phyloP scores from a whole-genome alignment of 768 basidiomycete genomes.

The Amylocystis lapponica region DNA sequence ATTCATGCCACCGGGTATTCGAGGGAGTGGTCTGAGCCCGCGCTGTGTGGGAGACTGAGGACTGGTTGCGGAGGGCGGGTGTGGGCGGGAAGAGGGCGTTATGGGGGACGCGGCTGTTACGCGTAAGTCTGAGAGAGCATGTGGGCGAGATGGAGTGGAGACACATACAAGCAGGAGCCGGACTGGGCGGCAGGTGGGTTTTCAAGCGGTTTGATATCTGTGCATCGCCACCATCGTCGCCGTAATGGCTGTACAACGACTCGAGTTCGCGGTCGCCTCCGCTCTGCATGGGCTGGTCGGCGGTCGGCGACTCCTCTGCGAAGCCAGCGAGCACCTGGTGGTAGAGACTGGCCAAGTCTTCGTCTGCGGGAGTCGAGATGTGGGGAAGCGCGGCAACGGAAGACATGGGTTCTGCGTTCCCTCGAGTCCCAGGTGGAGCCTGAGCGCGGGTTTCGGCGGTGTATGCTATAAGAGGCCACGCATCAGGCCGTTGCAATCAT shows the following conservation, averaged over 20 bases:
- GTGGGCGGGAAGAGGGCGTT: conserved; percentile 14
- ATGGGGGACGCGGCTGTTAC: conserved; percentile 16
- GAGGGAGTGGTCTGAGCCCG: conserved; percentile 22
- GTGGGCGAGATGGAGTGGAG: conserved; percentile 6
- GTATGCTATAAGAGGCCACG: no score
- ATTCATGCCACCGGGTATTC: conserved; percentile 18
- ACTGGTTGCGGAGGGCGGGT: conserved; percentile 5
- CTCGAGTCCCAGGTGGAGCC: no score
- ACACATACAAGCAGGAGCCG: conserved; percentile 1
- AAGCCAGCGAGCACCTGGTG: conserved; percentile 72
- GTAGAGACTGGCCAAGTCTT: conserved; percentile 69
- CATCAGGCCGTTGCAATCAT: no score
- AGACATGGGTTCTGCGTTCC: conserved; percentile 31
- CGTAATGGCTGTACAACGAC: conserved; percentile 16
- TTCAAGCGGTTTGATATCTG: conserved; percentile 9
- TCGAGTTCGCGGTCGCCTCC: conserved; percentile 19
- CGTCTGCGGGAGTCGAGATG: conserved; percentile 48
- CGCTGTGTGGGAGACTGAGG: conserved; percentile 18
- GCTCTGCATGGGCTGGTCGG: conserved; percentile 14
- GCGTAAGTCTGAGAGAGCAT: conserved; percentile 3
- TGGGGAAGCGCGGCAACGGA: conserved; percentile 28
- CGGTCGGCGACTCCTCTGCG: conserved; percentile 39
- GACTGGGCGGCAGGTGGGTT: conserved; percentile 3
- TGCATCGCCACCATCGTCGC: conserved; percentile 19
- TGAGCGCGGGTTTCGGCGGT: no score